Conservation (phyloP, 352 stramenopile species). For the Pythium volutum region DNA sequence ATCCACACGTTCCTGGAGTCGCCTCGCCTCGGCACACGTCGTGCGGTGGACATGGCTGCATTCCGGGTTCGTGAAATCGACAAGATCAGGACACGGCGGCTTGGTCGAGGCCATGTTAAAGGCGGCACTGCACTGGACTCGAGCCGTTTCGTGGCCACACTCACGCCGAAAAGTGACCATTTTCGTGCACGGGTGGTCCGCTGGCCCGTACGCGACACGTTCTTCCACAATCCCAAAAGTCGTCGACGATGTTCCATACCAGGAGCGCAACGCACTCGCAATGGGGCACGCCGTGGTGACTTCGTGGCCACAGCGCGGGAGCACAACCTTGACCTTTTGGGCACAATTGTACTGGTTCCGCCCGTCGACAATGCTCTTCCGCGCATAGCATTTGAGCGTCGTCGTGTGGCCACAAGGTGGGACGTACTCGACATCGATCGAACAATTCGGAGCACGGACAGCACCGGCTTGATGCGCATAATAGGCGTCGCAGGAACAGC, state of each 20-base stretch:
- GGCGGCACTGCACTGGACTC: conserved; percentile 55
- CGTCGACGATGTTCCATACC: conserved; percentile 36
- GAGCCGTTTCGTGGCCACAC: conserved; percentile 62
- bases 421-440: conserved; percentile 54
- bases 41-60: conserved; percentile 62
- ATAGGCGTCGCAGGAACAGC: conserved; percentile 67
- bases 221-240: conserved; percentile 54
- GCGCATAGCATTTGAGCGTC: conserved; percentile 55
- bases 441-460: conserved; percentile 39
- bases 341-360: conserved; percentile 39
- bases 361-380: conserved; percentile 29
- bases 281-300: conserved; percentile 43
- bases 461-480: conserved; percentile 37
- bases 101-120: conserved; percentile 58
- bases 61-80: conserved; percentile 56
- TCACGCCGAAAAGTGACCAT: conserved; percentile 53
- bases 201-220: conserved; percentile 51
- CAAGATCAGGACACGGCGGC: conserved; percentile 41
- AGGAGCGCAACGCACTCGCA: conserved; percentile 40
- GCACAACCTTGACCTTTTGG: conserved; percentile 45
- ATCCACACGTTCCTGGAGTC: conserved; percentile 10
- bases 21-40: conserved; percentile 43
- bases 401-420: conserved; percentile 65
- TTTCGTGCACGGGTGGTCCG: conserved; percentile 67
- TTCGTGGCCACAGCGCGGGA: conserved; percentile 74